Evolutionary conservation across 768 basidiomycete species (phyloP), one percentile per base, ranked within the genome.

Genomic region (Kwoniella dejecticola): DNA sequence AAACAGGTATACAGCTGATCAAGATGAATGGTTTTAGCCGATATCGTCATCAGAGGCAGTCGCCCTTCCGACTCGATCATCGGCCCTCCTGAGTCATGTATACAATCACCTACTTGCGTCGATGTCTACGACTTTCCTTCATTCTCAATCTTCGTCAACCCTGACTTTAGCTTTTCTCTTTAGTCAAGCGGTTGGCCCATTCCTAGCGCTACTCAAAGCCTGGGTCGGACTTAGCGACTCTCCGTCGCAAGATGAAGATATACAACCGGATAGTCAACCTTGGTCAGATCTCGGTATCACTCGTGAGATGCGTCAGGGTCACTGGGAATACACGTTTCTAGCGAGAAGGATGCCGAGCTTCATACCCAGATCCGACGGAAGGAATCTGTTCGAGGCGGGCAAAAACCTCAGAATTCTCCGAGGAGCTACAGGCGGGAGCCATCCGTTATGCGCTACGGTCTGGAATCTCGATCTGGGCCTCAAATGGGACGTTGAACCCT

Each of bases 241-340:
- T 0, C 40, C 57, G 2, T 30, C 41, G 7, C 42, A 56, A n/a
- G 59, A 69, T 31, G 63, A 62, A 27, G 63, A 64, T 29, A 5
- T 6, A 17, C 62, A 68, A 48, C 54, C 59, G 5, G 45, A 27
- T 1, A 62, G 60, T 4, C 73, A 75, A 52, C 73, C 73, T 17
- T 75, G 73, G 73, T 26, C 60, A 4, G 73, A 75, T 60, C 57
- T 75, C 7, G 70, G 73, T 24, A 75, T 75, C 10, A 72, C 64
- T 12, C 61, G 73, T 4, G 42, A 15, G 4, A 26, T 11, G 13
- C 26, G 52, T 10, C 15, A 10, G 19, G 66, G 44, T 10, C 24
- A 36, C 1, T 72, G 68, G 69, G 65, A 71, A 10, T 75, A 69
- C 36, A 53, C 57, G 0, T 71, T 72, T 44, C 67, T 64, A 10